Conservation (phyloP, 148 eudicot species). For the Heliamphora exappendiculata region DNA sequence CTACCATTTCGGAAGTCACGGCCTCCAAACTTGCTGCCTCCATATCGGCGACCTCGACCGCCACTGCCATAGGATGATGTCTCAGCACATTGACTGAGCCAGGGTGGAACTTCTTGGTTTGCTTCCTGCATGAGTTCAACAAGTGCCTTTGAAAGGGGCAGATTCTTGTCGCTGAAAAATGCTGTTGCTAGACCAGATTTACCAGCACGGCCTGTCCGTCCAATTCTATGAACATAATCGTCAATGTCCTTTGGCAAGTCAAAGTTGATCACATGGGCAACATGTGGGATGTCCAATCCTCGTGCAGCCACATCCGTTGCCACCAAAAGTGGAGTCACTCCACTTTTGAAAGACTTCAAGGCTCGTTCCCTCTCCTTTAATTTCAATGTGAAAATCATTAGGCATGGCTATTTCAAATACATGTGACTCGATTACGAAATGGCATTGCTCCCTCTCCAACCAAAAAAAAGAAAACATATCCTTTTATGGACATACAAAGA, state of each 20-base stretch:
- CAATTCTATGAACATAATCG: conserved; percentile 68
- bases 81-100: conserved; percentile 50
- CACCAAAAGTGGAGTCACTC: conserved; percentile 58
- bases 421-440: neutral
- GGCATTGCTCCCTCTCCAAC: neutral
- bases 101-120: conserved; percentile 55
- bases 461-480: too few species aligned
- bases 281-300: conserved; percentile 65
- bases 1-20: conserved; percentile 37
- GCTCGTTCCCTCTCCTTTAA: conserved; percentile 65
- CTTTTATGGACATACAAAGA: neutral
- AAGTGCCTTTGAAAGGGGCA: conserved; percentile 46
- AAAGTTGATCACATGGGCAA: conserved; percentile 67
- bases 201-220: conserved; percentile 77
- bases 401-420: neutral
- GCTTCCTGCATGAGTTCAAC: conserved; percentile 57
- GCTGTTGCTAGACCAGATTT: conserved; percentile 74
- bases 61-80: conserved; percentile 22
- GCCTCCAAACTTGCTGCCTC: conserved; percentile 52
- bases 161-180: conserved; percentile 56
- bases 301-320: conserved; percentile 85
- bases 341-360: conserved; percentile 56
- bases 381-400: neutral
- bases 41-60: conserved; percentile 26
- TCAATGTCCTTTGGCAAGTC: conserved; percentile 66